Evolutionary conservation across 2,329 filamentous ascomycete species (phyloP).

Genomic region (Dryadomyces sulphureus): DNA sequence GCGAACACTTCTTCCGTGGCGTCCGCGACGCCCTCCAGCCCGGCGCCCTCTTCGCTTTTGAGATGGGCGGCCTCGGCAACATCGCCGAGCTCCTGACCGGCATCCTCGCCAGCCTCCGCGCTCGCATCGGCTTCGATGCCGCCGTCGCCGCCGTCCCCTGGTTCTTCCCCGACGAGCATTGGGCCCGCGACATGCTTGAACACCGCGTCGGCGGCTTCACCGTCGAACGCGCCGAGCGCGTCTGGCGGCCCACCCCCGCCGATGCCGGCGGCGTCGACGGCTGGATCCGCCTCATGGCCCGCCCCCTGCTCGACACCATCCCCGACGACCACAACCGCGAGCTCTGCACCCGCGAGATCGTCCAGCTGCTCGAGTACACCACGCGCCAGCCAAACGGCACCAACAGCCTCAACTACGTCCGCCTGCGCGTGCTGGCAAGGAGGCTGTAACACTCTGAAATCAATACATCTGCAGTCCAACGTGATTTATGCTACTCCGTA

Average conservation of each 20-base stretch:
- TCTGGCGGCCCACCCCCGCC: conserved; percentile 49
- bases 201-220: conserved; percentile 29
- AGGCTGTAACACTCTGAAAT: no score
- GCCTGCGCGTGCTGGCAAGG: conserved; percentile 15
- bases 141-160: conserved; percentile 43
- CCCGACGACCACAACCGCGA: conserved; percentile 30
- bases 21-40: conserved; percentile 36
- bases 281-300: conserved; percentile 52
- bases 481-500: no score
- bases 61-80: conserved; percentile 60
- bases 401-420: conserved; percentile 37
- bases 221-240: conserved; percentile 40
- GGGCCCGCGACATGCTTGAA: conserved; percentile 31
- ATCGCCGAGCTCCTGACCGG: conserved; percentile 46
- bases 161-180: conserved; percentile 55
- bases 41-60: conserved; percentile 47
- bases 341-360: conserved; percentile 35
- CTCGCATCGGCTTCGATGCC: conserved; percentile 32
- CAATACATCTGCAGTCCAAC: no score
- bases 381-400: conserved; percentile 42
- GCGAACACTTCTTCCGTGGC: conserved; percentile 35
- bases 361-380: conserved; percentile 37
- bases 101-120: conserved; percentile 35
- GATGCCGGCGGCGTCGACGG: conserved; percentile 46
- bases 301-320: conserved; percentile 39